Evolutionary conservation across 169 alveolate genomes (phyloP).

Genomic region (Eimeria sp.): DNA sequence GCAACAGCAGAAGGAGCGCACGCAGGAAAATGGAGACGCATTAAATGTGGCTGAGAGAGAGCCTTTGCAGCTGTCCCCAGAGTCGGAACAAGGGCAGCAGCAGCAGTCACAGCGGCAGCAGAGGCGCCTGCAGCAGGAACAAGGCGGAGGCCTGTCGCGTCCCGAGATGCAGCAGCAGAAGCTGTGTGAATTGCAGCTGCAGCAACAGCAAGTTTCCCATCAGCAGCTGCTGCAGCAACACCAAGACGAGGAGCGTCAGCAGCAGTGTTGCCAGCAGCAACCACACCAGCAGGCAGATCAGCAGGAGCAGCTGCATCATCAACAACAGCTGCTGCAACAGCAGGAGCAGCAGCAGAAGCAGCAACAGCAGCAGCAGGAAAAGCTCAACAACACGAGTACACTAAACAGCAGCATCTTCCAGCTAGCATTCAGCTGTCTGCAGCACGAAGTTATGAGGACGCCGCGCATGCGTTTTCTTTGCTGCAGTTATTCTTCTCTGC

Average conservation of each 20-base stretch:
- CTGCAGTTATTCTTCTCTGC: constrained; percentile 25
- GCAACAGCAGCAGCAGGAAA: constrained; percentile 8
- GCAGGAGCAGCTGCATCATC: no score
- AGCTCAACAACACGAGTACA: background rate
- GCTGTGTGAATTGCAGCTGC: background rate
- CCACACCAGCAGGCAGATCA: no score
- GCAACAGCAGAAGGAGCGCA: background rate
- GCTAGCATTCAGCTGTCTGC: constrained; percentile 31
- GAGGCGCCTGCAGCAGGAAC: constrained; percentile 18
- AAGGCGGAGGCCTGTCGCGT: background rate
- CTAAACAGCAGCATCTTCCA: background rate
- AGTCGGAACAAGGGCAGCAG: background rate
- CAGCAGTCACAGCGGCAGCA: constrained; percentile 10
- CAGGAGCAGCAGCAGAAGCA: no score
- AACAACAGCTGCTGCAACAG: no score
- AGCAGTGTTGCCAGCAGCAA: background rate
- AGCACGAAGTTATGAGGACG: constrained; percentile 2
- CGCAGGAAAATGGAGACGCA: background rate
- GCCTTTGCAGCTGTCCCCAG: background rate
- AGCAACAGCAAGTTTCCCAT: background rate
- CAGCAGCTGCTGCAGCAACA: background rate
- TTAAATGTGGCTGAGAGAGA: background rate
- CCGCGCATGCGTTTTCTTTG: background rate
- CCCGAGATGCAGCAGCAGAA: background rate
- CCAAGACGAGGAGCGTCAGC: constrained; percentile 22